Evolutionary conservation across 305 asterid genomes (phyloP).

Genomic region (Caryopteris hybrid): DNA sequence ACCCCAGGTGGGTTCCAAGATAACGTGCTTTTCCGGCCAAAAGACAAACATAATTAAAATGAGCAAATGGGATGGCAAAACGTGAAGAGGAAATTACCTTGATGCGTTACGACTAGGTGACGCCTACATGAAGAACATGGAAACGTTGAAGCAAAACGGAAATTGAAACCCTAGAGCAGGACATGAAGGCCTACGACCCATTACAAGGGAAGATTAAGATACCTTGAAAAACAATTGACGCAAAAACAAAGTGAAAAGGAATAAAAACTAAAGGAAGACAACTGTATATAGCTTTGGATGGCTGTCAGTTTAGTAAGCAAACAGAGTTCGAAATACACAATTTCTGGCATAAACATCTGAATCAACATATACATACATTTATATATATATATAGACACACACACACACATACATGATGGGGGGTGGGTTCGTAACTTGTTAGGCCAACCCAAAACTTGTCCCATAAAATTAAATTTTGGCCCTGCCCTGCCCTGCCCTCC

Average conservation of each 20-base stretch:
- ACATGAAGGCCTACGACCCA: constrained; percentile 17
- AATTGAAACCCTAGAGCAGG: constrained; percentile 36
- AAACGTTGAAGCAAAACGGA: constrained; percentile 15
- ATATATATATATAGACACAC: neutral
- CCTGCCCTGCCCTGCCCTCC: no score
- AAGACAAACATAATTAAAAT: constrained; percentile 4
- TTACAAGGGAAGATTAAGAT: neutral
- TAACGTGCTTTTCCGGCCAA: neutral
- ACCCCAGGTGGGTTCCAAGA: neutral
- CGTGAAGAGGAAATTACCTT: constrained; percentile 35
- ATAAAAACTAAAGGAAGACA: constrained; percentile 15
- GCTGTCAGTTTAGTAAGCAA: constrained; percentile 11
- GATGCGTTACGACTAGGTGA: constrained; percentile 17
- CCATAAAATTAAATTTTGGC: neutral
- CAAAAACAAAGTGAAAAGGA: neutral
- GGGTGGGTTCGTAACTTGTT: neutral
- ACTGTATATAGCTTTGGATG: constrained; percentile 17
- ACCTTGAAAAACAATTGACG: constrained; percentile 12
- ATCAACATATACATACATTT: neutral
- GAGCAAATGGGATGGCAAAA: neutral
- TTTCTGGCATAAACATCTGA: neutral
- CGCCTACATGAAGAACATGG: constrained; percentile 4
- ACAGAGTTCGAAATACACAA: neutral
- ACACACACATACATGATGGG: no score
- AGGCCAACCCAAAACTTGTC: neutral